Evolutionary conservation across 805 yeast genomes (phyloP).

Genomic region (Pichia insulana): DNA sequence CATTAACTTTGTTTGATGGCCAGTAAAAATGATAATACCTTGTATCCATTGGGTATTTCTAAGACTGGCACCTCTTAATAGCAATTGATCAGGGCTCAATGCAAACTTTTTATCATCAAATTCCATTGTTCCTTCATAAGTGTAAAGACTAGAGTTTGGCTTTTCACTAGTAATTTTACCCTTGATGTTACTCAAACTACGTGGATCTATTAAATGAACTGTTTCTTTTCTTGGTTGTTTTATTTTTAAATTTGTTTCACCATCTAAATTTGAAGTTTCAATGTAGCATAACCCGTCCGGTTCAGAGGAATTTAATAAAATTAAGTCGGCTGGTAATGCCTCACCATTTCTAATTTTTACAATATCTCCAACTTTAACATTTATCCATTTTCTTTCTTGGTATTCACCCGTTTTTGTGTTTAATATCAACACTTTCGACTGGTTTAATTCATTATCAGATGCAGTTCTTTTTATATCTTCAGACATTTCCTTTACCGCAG

Average conservation of each 20-base stretch:
- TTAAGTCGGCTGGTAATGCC: conserved; percentile 87
- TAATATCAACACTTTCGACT: conserved; percentile 60
- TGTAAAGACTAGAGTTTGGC: conserved; percentile 89
- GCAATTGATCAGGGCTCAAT: conserved; percentile 80
- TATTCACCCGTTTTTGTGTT: conserved; percentile 53
- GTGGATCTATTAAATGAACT: conserved; percentile 56
- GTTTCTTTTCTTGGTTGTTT: conserved; percentile 85
- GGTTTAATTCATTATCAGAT: conserved; percentile 83
- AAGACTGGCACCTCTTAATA: conserved; percentile 90
- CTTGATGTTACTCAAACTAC: conserved; percentile 41
- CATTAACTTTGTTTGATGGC: conserved; percentile 97
- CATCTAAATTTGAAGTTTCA: conserved; percentile 95
- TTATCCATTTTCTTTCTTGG: conserved; percentile 67
- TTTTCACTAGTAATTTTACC: conserved; percentile 75
- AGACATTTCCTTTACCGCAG: conserved; percentile 83
- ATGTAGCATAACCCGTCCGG: conserved; percentile 97
- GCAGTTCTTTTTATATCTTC: conserved; percentile 85
- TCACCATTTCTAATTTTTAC: conserved; percentile 80
- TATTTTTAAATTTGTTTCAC: conserved; percentile 93
- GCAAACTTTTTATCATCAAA: conserved; percentile 57
- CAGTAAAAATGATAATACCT: conserved; percentile 91
- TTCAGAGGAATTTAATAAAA: conserved; percentile 83
- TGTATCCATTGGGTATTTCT: conserved; percentile 93
- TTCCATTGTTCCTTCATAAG: conserved; percentile 82
- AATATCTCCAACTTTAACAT: conserved; percentile 85